Base-by-base conservation (phyloP, 2,329 filamentous ascomycete species). In the Fusarium fracticaudum region DNA sequence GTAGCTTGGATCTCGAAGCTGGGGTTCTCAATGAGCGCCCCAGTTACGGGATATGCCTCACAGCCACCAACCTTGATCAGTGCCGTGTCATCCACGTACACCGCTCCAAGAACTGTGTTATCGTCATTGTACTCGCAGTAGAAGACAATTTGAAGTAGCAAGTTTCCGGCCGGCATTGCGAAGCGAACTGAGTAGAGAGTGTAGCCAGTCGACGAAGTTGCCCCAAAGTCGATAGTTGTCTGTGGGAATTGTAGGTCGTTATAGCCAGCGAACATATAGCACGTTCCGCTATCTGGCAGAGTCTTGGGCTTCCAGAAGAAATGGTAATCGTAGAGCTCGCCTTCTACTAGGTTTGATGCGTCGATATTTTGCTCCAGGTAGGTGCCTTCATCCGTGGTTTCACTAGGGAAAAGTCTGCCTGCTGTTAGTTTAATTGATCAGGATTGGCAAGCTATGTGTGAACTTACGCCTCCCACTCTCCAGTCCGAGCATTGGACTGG, bases 301-400 rank as follows among this genome's bases (percentile, higher is more conserved):
- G 33, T 35, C 0, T 60, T 13, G 0, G 64, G 62, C 14, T 67
- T 67, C 64, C 64, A 67, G 9, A 67, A 67, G 63, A 67, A 67
- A 29, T 37, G 64, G 11, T 14, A 67, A 11, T 67, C 51, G 8
- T 67, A 67, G 0, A 4, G 8, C 4, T 67, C 64, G 17, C 18
- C 14, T 2, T 11, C n/a, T 11, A 2, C 5, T 2, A 67, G 51
- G 1, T 45, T 0, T 8, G 11, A 13, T 8, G 33, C 4, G 5
- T 3, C 9, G 3, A 67, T 35, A 0, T 4, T 6, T 20, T 67
- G 64, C 31, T 67, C 13, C 1, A 67, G 44, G 6, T 2, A 45
- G 3, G 10, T 43, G 1, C 1, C 31, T 5, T 58, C 8, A 4
- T 1, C 0, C 1, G 0, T 1, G 3, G 22, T 17, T 8, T 8